phyloP scores from a whole-genome alignment of 2,329 filamentous ascomycete genomes.

The Rutstroemia sp. region DNA sequence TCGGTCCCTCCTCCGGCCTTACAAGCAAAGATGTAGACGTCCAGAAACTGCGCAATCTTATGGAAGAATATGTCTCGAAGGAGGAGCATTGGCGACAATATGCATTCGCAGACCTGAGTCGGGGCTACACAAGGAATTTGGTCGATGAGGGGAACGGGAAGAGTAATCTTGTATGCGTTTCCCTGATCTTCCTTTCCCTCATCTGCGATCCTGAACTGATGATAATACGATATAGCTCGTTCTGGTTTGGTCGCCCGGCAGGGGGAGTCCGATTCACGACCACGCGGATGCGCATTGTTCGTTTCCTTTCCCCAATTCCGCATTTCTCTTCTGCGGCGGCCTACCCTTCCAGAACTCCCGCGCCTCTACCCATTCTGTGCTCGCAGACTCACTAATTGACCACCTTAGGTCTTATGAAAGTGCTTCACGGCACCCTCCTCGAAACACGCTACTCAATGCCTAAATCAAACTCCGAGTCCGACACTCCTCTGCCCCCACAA shows the following conservation, averaged over 20 bases:
- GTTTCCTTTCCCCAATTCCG: not conserved
- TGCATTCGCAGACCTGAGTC: slow-evolving; percentile 61
- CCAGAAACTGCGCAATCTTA: slow-evolving; percentile 59
- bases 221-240: slow-evolving; percentile 55
- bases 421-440: slow-evolving; percentile 64
- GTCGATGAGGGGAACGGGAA: slow-evolving; percentile 81
- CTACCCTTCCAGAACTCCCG: not conserved
- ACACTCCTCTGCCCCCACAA: slow-evolving; percentile 44
- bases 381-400: too few relatives aligned
- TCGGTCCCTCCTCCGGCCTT: slow-evolving; percentile 76
- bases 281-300: slow-evolving; percentile 78
- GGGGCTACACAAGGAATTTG: slow-evolving; percentile 78
- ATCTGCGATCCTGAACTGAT: not conserved
- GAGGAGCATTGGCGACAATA: slow-evolving; percentile 67
- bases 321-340: not conserved
- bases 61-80: slow-evolving; percentile 66
- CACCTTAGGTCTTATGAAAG: slow-evolving; percentile 62
- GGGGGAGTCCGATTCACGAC: slow-evolving; percentile 79
- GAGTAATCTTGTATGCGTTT: slow-evolving; percentile 40
- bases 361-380: too few relatives aligned
- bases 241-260: slow-evolving; percentile 85
- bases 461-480: slow-evolving; percentile 46
- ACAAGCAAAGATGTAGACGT: slow-evolving; percentile 77
- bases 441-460: slow-evolving; percentile 52
- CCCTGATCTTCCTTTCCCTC: not conserved